Conservation (phyloP, 164 flowering plant genomes). For the Nelumbo lutea region DNA sequence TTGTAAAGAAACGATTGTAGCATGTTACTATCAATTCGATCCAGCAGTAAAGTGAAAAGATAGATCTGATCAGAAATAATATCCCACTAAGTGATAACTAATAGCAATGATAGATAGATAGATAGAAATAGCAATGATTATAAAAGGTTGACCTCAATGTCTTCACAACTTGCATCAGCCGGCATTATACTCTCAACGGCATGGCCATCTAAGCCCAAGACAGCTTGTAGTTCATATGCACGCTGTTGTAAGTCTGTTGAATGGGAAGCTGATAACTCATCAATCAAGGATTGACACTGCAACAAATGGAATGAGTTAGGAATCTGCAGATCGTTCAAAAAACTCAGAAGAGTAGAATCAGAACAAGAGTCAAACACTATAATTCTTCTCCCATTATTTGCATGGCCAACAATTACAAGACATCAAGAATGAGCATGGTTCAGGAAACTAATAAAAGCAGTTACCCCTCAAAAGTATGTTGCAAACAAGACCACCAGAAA, state of each 20-base stretch:
- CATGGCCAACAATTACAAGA: not conserved
- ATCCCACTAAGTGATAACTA: no score
- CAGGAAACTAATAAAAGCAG: not conserved
- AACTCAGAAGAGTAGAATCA: not conserved
- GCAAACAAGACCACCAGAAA: not conserved
- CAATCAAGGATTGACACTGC: constrained; percentile 93
- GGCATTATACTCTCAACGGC: constrained; percentile 74
- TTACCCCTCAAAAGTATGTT: not conserved
- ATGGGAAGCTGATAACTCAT: constrained; percentile 85
- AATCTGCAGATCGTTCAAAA: not conserved
- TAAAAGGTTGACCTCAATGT: constrained; percentile 65
- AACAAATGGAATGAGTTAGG: constrained; percentile 11
- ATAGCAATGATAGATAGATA: no score
- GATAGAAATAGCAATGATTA: no score
- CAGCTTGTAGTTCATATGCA: constrained; percentile 91
- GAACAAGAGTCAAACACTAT: not conserved
- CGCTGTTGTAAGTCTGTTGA: constrained; percentile 99
- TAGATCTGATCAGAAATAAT: no score
- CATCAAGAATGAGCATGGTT: not conserved
- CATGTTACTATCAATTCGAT: no score
- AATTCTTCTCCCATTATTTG: not conserved
- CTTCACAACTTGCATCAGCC: constrained; percentile 90
- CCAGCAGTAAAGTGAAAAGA: no score
- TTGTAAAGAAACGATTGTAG: no score
- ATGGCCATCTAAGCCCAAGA: constrained; percentile 56